Percentiles rank a stretch among this genome's conserved stretches.
Conservation (phyloP, 306 rosid species). For the Dicorynia guianensis region DNA sequence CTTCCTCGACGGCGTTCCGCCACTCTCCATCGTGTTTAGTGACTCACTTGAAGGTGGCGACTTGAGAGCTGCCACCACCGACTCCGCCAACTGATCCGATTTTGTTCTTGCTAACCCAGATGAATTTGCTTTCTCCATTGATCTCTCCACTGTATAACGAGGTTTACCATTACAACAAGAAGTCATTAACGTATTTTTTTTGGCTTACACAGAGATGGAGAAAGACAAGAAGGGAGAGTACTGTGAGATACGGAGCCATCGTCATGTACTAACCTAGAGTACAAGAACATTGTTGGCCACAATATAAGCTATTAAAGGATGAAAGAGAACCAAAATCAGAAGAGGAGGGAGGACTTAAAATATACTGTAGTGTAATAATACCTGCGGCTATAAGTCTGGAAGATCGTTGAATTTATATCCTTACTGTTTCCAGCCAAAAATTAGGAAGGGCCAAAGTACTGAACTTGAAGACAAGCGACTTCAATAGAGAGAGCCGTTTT, state of each 20-base stretch:
- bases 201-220: not conserved
- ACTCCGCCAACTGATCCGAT: constrained; percentile 77
- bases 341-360: too few relatives aligned
- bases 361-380: not conserved
- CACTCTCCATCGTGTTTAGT: constrained; percentile 35
- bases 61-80: constrained; percentile 49
- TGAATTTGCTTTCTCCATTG: constrained; percentile 67
- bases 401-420: not conserved
- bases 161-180: too few relatives aligned
- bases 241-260: not conserved
- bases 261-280: not conserved
- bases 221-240: not conserved
- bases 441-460: not conserved
- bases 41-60: constrained; percentile 49
- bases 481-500: constrained; percentile 12
- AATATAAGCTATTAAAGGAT: not conserved
- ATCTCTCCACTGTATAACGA: not conserved
- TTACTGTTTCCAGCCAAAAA: not conserved
- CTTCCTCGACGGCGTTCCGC: constrained; percentile 57
- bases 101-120: constrained; percentile 63
- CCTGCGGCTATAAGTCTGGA: not conserved
- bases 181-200: not conserved
- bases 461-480: constrained; percentile 2
- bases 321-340: too few relatives aligned
- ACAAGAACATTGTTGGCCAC: not conserved